A percentile compares a stretch with the other conserved stretches of the same genome.
Conservation (phyloP, 192 early-diverging fungal species). For the Anaeromyces robustus region DNA sequence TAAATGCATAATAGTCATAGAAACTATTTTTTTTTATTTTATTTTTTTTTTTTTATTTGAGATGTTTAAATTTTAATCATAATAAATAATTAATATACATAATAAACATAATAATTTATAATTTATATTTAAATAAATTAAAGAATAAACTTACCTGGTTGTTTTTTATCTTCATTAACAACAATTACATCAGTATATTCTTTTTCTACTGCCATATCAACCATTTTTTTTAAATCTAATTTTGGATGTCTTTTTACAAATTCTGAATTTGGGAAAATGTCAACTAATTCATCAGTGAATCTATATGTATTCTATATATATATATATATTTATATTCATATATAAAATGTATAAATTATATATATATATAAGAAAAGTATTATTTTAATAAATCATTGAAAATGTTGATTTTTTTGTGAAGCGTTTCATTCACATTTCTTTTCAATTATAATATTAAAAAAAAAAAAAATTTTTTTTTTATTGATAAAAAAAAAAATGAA, state of each 20-base stretch:
- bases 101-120: conserved; percentile 1
- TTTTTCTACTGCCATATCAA: conserved; percentile 72
- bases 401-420: too few species aligned
- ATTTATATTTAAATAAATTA: not conserved
- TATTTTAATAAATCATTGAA: too few species aligned
- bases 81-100: too few species aligned
- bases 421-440: too few species aligned
- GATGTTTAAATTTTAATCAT: too few species aligned
- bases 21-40: conserved; percentile 26
- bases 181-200: conserved; percentile 90
- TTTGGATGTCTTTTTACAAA: conserved; percentile 75
- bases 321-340: too few species aligned
- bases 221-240: conserved; percentile 79
- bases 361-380: too few species aligned
- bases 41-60: too few species aligned
- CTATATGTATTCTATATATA: conserved; percentile 40
- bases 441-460: too few species aligned
- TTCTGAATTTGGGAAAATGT: conserved; percentile 79
- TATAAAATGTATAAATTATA: too few species aligned
- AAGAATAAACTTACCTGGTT: conserved; percentile 47
- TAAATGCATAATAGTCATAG: conserved; percentile 82
- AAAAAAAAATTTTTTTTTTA: too few species aligned
- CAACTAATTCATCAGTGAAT: conserved; percentile 75
- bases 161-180: conserved; percentile 83
- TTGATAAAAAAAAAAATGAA: conserved; percentile 8